Percentiles rank a stretch among this genome's conserved stretches.
Evolutionary conservation across 768 basidiomycete genomes (phyloP).

Genomic region (Kwoniella pini): DNA sequence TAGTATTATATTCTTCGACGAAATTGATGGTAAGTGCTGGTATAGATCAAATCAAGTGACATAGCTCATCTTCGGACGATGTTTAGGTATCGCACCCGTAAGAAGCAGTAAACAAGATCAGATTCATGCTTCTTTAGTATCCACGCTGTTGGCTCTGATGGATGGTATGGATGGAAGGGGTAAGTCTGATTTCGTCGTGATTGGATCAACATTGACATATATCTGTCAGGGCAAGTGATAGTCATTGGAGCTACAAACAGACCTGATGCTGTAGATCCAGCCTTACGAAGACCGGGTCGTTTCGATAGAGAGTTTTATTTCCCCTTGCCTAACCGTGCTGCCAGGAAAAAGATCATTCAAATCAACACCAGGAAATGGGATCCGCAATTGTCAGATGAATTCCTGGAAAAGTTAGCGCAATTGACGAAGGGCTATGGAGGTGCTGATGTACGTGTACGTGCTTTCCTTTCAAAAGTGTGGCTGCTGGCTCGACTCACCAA

Average conservation of each 20-base stretch:
- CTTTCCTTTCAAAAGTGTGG: too few species aligned
- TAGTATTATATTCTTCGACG: constrained; percentile 98
- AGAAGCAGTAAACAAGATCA: constrained; percentile 99
- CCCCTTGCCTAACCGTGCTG: constrained; percentile 78
- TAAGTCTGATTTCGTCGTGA: constrained; percentile 15
- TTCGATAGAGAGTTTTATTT: constrained; percentile 99
- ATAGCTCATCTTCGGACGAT: too few species aligned
- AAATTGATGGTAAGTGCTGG: constrained; percentile 89
- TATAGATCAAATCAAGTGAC: too few species aligned
- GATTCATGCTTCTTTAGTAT: constrained; percentile 96
- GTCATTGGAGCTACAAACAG: constrained; percentile 98
- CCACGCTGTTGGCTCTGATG: constrained; percentile 93
- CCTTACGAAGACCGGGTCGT: constrained; percentile 85
- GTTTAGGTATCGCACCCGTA: constrained; percentile 76
- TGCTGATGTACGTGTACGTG: constrained; percentile 86
- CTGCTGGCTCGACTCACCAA: background rate
- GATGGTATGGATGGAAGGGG: constrained; percentile 98
- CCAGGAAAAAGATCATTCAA: constrained; percentile 79
- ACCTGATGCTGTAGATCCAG: constrained; percentile 97
- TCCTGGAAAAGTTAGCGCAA: constrained; percentile 70
- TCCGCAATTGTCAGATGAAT: constrained; percentile 68
- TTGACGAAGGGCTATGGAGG: constrained; percentile 97
- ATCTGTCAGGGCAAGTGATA: constrained; percentile 69
- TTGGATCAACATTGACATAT: background rate
- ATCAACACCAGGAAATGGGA: constrained; percentile 92